Base-by-base conservation (phyloP, 768 basidiomycete genomes). In the Trichaptum fuscoviolaceum region DNA sequence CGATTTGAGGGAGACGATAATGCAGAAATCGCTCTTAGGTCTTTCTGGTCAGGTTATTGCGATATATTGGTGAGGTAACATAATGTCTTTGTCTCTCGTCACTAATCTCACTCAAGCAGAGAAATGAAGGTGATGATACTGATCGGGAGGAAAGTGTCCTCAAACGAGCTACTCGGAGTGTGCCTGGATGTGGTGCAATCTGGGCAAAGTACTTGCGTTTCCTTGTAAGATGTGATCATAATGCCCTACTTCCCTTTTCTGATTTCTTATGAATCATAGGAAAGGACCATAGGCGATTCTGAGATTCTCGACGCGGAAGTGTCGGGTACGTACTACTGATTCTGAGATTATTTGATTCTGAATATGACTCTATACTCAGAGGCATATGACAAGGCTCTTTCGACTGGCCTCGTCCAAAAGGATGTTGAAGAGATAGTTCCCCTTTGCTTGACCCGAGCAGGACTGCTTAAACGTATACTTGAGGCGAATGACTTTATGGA, bases 201-300 rank as follows among this genome's bases (percentile, higher is more conserved):
- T 92, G 90, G 89, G 87, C 91, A 6, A 81, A 87, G 57, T 92
- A 91, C 73, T 86, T 95, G 15, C 86, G 90, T 52, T 84, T 84
- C 69, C 71, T 91, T 76, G 93, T 91, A 65, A 68, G 83, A 72
- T 23, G 64, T 36, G 20, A 61, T 57, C 63, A 63, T 4, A 9
- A 20, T 61, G 30, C 62, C 18, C 25, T 59, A 23, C 25, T 24
- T 58, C 23, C 60, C 35, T 63, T 63, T 24, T 26, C 52, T 65
- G 10, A 25, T 25, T 62, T 65, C 27, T 24, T 4, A n/a, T 20
- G 24, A 5, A 25, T 7, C 27, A 1, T 65, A 85, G 82, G 85
- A 88, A 75, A 78, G 82, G 25, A 68, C 73, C 24, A 78, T 75
- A 57, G 35, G 23, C 9, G 30, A 67, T 42, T 30, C 20, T 26